Evolutionary conservation across 139 green algal genomes (phyloP).

Genomic region (Coelastrella sp.): DNA sequence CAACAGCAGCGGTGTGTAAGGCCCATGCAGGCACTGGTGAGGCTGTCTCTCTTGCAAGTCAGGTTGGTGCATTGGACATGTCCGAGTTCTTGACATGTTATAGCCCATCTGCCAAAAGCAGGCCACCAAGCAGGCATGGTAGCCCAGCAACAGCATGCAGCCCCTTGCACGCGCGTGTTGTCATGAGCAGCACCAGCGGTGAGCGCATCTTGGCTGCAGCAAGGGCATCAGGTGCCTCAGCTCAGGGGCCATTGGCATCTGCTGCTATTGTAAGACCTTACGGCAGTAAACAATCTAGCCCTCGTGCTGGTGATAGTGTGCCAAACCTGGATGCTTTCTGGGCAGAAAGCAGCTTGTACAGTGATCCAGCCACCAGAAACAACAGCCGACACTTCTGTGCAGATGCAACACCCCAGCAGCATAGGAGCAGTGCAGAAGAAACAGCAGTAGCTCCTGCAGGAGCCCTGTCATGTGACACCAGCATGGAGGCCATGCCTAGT

Average conservation of each 20-base stretch:
- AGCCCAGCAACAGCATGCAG: constrained; percentile 7
- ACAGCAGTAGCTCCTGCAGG: background rate
- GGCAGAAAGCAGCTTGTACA: background rate
- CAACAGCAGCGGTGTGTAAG: background rate
- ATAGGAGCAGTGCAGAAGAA: background rate
- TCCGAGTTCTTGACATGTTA: background rate
- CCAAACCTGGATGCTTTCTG: constrained; percentile 36
- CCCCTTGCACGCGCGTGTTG: background rate
- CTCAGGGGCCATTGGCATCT: background rate
- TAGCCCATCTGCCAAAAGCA: background rate
- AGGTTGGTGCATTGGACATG: constrained; percentile 4
- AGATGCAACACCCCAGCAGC: background rate
- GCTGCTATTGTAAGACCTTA: background rate
- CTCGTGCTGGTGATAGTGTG: constrained; percentile 3
- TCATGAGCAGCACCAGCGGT: background rate
- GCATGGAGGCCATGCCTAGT: background rate
- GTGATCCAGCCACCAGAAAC: background rate
- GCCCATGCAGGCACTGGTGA: background rate
- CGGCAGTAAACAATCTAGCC: background rate
- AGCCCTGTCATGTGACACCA: background rate
- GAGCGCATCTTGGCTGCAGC: background rate
- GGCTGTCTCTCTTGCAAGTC: background rate
- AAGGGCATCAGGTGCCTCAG: background rate
- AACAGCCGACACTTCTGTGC: constrained; percentile 4
- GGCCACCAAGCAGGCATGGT: background rate